phyloP scores from a whole-genome alignment of 495 filamentous ascomycete genomes.

The Penicillium canescens region DNA sequence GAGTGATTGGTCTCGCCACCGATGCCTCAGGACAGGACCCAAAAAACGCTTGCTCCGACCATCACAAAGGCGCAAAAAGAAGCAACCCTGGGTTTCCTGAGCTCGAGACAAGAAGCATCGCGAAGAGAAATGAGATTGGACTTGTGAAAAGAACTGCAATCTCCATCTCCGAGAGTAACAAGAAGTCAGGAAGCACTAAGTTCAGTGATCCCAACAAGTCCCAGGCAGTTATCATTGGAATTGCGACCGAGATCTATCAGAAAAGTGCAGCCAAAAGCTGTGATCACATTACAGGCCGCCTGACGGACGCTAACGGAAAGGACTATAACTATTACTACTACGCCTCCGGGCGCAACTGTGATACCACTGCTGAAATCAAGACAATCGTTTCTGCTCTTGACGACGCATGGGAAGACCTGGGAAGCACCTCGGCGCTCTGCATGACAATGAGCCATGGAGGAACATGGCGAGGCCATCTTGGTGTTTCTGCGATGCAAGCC shows the following conservation, averaged over 20 bases:
- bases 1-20: background rate
- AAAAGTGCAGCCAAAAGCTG: background rate
- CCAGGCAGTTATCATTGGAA: background rate
- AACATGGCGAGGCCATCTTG: slow-evolving; percentile 4
- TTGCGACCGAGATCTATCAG: background rate
- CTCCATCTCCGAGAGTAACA: background rate
- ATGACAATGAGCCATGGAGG: slow-evolving; percentile 1
- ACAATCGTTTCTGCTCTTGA: background rate
- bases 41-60: background rate
- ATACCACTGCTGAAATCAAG: slow-evolving; percentile 3
- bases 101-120: background rate
- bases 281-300: background rate
- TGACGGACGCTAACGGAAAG: background rate
- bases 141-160: background rate
- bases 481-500: background rate
- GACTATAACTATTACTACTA: slow-evolving; percentile 2
- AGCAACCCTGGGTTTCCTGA: background rate
- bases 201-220: background rate
- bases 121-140: background rate
- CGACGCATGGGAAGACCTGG: slow-evolving; percentile 1
- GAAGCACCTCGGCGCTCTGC: background rate
- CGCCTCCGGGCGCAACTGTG: slow-evolving; percentile 1
- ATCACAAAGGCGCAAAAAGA: background rate
- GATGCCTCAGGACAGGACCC: background rate
- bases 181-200: background rate